Evolutionary conservation across 768 basidiomycete species (phyloP).

Genomic region (Astraeus odoratus): DNA sequence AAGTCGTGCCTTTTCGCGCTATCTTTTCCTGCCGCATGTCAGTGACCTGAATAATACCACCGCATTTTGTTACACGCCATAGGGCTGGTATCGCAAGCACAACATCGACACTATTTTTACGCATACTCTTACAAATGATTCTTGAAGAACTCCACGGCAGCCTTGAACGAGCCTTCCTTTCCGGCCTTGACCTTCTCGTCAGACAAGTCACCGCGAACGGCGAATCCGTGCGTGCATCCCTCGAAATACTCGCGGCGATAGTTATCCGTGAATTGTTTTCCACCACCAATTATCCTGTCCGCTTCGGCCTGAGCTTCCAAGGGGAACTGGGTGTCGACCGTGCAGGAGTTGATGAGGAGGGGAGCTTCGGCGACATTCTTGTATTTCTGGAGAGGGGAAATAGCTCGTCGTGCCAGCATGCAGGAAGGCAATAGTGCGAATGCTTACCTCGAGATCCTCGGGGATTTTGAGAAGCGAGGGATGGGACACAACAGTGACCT

Average conservation of each 20-base stretch:
- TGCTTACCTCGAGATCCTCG: constrained; percentile 51
- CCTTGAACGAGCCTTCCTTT: constrained; percentile 57
- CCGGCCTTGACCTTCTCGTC: constrained; percentile 50
- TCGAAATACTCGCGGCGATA: constrained; percentile 45
- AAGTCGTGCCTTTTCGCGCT: no score
- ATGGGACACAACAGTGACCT: constrained; percentile 47
- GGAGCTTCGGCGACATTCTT: constrained; percentile 39
- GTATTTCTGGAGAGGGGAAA: constrained; percentile 38
- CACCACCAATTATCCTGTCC: constrained; percentile 43
- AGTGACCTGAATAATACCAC: no score
- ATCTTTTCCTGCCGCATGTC: no score
- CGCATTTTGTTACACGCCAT: no score
- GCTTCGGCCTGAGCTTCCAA: constrained; percentile 35
- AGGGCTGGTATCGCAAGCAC: no score
- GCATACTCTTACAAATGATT: constrained; percentile 26
- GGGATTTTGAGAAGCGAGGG: constrained; percentile 57
- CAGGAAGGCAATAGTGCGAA: neutral
- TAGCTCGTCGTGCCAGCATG: neutral
- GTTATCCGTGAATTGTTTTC: constrained; percentile 38
- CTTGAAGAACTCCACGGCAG: constrained; percentile 48
- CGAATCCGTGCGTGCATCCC: constrained; percentile 49
- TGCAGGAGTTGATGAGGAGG: constrained; percentile 64
- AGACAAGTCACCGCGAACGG: constrained; percentile 39
- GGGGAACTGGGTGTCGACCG: constrained; percentile 46
- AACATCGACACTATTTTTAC: no score